phyloP scores from a whole-genome alignment of 2,329 filamentous ascomycete species.

The Ophiostoma novo-ulmi region DNA sequence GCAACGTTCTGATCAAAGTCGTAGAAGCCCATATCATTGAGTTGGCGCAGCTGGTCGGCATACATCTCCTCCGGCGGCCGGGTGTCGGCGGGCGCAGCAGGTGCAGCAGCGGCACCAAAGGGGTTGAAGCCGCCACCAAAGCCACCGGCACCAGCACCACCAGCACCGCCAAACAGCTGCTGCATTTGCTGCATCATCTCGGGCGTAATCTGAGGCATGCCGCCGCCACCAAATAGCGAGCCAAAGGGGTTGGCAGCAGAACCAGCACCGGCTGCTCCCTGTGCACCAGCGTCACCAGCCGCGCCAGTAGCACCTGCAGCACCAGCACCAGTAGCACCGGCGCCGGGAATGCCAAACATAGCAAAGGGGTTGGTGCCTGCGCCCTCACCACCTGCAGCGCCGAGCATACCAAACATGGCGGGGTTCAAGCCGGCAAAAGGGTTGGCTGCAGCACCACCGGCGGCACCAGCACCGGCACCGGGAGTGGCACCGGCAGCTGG shows the following conservation, averaged over 20 bases:
- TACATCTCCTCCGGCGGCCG: conserved; percentile 92
- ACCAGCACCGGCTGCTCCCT: neutral
- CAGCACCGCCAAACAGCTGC: conserved; percentile 43
- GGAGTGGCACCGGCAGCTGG: conserved; percentile 26
- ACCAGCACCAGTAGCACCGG: neutral
- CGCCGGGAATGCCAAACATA: conserved; percentile 14
- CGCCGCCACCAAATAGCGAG: conserved; percentile 44
- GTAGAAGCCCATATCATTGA: conserved; percentile 99
- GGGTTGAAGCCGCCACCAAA: conserved; percentile 13
- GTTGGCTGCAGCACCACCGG: conserved; percentile 22
- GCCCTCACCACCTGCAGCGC: neutral
- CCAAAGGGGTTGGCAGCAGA: conserved; percentile 24
- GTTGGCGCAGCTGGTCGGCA: conserved; percentile 78
- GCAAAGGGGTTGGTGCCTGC: conserved; percentile 37
- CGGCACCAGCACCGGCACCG: conserved; percentile 12
- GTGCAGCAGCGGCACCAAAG: conserved; percentile 4
- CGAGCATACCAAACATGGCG: conserved; percentile 18
- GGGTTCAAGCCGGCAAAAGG: conserved; percentile 26
- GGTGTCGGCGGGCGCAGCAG: conserved; percentile 60
- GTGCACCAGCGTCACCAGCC: neutral
- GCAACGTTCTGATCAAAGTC: conserved; percentile 92
- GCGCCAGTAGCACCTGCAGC: neutral
- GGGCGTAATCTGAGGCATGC: conserved; percentile 46
- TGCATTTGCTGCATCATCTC: conserved; percentile 51
- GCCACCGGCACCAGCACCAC: conserved; percentile 32